phyloP scores from a whole-genome alignment of 257 asterid species.

The Rehmannia glutinosa region DNA sequence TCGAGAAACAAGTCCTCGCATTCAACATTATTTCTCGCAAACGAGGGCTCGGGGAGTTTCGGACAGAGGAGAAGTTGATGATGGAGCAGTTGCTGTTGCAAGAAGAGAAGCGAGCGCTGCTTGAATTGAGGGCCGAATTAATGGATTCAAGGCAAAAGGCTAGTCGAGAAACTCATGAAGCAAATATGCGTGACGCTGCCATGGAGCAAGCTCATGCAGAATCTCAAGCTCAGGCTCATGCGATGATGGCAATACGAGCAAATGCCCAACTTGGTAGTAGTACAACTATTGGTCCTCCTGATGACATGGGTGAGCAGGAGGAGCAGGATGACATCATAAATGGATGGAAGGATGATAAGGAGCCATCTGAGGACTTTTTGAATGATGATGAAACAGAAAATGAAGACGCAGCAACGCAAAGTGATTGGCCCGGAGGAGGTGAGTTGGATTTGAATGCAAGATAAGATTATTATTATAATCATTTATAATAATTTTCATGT shows the following conservation, averaged over 20 bases:
- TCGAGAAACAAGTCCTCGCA: constrained; percentile 97
- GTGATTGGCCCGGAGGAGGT: constrained; percentile 11
- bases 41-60: constrained; percentile 82
- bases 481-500: no score
- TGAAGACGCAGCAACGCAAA: constrained; percentile 19
- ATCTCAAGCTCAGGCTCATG: constrained; percentile 71
- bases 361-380: constrained; percentile 92
- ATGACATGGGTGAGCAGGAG: constrained; percentile 53
- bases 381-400: constrained; percentile 73
- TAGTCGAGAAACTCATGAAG: constrained; percentile 58
- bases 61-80: constrained; percentile 95
- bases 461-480: background rate
- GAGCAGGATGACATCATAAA: constrained; percentile 62
- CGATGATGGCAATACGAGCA: constrained; percentile 74
- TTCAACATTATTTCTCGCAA: constrained; percentile 85
- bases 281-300: no score
- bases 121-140: constrained; percentile 14
- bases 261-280: constrained; percentile 60
- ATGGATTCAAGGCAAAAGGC: constrained; percentile 29
- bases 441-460: constrained; percentile 13
- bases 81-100: constrained; percentile 84
- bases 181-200: constrained; percentile 78
- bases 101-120: constrained; percentile 62
- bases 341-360: constrained; percentile 98
- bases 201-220: constrained; percentile 77